phyloP scores from a whole-genome alignment of 1,139 yeast species.

The Diutina rugosa region DNA sequence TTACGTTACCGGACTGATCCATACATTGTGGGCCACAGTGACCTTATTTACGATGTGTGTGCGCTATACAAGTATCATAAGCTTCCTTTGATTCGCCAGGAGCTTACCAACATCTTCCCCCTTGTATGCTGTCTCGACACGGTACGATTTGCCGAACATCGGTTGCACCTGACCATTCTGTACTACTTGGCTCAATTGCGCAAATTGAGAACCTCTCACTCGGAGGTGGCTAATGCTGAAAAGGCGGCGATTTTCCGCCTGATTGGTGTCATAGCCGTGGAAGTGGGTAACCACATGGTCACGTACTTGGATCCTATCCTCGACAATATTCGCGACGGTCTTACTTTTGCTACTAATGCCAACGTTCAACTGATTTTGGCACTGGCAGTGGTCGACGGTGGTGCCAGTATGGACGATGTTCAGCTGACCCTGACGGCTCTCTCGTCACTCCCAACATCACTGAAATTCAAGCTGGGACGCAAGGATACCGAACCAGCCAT shows the following conservation, averaged over 20 bases:
- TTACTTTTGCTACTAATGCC: conserved; percentile 33
- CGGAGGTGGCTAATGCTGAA: conserved; percentile 37
- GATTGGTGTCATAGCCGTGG: conserved; percentile 74
- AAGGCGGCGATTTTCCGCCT: conserved; percentile 69
- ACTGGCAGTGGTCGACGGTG: conserved; percentile 22
- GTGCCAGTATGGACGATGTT: conserved; percentile 6
- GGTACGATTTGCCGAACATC: conserved; percentile 64
- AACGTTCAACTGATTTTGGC: conserved; percentile 31
- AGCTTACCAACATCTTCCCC: conserved; percentile 74
- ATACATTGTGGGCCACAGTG: conserved; percentile 39
- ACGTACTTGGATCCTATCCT: conserved; percentile 80
- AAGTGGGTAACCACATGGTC: conserved; percentile 78
- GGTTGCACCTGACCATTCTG: conserved; percentile 67
- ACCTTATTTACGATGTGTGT: conserved; percentile 65
- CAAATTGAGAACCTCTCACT: conserved; percentile 39
- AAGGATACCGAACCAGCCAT: conserved; percentile 79
- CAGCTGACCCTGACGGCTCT: conserved; percentile 11
- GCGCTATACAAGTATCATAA: conserved; percentile 70
- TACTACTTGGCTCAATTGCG: conserved; percentile 72
- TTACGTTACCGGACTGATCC: conserved; percentile 53
- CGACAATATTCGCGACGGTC: conserved; percentile 73
- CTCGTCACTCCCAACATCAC: conserved; percentile 13
- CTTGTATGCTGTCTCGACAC: conserved; percentile 71
- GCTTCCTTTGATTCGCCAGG: conserved; percentile 63
- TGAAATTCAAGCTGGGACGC: conserved; percentile 48